phyloP scores from a whole-genome alignment of 768 basidiomycete species.

The Leccinum truebloodii region DNA sequence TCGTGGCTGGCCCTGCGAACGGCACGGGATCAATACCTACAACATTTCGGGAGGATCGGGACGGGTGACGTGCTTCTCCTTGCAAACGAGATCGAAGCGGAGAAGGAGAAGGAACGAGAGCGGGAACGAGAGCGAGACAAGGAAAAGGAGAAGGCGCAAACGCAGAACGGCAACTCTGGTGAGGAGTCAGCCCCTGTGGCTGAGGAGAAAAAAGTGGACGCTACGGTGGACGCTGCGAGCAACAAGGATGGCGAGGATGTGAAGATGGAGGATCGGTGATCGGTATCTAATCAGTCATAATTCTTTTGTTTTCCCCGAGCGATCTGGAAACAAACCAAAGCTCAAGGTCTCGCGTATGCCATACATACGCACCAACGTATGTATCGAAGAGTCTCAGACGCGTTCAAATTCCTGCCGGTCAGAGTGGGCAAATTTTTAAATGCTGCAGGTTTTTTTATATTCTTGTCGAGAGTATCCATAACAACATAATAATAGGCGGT shows the following conservation, averaged over 20 bases:
- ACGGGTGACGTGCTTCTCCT: constrained; percentile 67
- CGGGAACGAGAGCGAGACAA: constrained; percentile 38
- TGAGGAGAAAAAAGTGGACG: constrained; percentile 30
- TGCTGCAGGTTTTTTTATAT: too few relatives aligned
- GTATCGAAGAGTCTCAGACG: too few relatives aligned
- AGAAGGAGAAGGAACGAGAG: constrained; percentile 41
- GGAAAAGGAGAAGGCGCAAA: constrained; percentile 32
- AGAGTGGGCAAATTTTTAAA: too few relatives aligned
- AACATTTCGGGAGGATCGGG: constrained; percentile 82
- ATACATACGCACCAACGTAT: too few relatives aligned
- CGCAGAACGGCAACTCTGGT: constrained; percentile 19
- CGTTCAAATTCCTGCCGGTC: background rate
- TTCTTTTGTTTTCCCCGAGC: background rate
- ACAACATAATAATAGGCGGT: background rate
- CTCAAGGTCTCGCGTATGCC: too few relatives aligned
- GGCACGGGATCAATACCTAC: constrained; percentile 69
- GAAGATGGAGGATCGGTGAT: constrained; percentile 48
- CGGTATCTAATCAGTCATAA: background rate
- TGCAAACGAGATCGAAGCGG: constrained; percentile 36
- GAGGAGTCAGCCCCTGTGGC: constrained; percentile 36
- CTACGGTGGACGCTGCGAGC: constrained; percentile 21
- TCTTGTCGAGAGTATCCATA: background rate
- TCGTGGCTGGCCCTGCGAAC: constrained; percentile 81
- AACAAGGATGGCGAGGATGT: constrained; percentile 43
- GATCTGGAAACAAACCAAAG: too few relatives aligned